Evolutionary conservation across 495 filamentous ascomycete species (phyloP), one percentile per base, ranked within the genome.

Genomic region (Immersiella caudata): DNA sequence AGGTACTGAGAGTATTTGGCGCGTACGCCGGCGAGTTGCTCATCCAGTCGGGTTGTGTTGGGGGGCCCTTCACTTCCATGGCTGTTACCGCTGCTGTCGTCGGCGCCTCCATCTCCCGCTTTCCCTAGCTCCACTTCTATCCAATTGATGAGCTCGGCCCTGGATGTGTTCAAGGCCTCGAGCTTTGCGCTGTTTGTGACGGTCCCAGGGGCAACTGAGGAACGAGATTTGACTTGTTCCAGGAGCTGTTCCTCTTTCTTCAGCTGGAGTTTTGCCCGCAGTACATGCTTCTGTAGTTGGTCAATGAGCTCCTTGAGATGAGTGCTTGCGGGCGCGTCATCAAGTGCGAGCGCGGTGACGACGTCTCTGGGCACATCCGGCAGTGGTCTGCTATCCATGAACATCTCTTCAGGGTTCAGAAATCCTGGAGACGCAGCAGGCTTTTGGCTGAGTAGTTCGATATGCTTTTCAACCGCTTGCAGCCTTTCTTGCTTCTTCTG

Each of bases 101-200:
- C 67, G 11, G 73, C 79, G 57, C 80, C 80, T 20, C 76, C 81
- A 52, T 82, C 82, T 11, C 79, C 82, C 24, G 85, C 86, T 62
- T 81, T 85, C 29, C 81, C 79, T 8, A 93, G 78, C 67, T 90
- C 89, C 14, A 82, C 79, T 73, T 93, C 89, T 24, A 93, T 89
- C 90, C 90, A 93, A 68, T 83, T 82, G 49, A 92, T 89, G 62
- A 93, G 77, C 59, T 87, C 88, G 71, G 86, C 83, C 25, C 90
- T 81, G 2, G 87, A 87, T n/a, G 69, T 73, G 24, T 78, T 80
- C 46, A 83, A 70, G 16, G 87, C 88, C 64, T 80, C 83, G 35
- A 81, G 64, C 40, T 81, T 82, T 2, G 80, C 75, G 66, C 73
- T 68, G 1, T 75, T 71, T 21, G 76, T 70, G 40, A 81, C 58